Conservation (phyloP, 768 basidiomycete genomes). For the Pulveroboletus sp. region DNA sequence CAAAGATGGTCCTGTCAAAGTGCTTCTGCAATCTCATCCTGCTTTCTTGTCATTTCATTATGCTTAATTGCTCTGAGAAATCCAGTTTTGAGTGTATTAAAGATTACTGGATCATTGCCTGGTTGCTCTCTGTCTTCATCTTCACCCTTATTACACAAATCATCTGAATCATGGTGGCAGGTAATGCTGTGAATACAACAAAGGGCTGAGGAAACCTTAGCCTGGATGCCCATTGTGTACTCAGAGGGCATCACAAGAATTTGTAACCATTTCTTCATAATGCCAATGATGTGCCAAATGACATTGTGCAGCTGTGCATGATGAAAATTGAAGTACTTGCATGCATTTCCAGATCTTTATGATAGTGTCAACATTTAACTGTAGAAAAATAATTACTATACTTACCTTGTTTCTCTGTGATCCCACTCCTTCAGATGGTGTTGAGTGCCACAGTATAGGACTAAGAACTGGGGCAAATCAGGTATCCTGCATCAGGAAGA, state of each 20-base stretch:
- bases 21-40: no score
- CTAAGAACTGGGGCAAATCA: neutral
- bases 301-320: conserved; percentile 11
- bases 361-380: no score
- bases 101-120: no score
- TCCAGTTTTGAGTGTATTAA: no score
- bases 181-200: no score
- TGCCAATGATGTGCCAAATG: conserved; percentile 1
- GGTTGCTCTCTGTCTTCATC: no score
- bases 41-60: no score
- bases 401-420: neutral
- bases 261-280: conserved; percentile 19
- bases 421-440: neutral
- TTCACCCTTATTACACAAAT: no score
- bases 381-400: neutral
- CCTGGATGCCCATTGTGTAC: conserved; percentile 20
- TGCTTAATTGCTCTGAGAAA: no score
- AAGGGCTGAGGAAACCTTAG: conserved; percentile 2
- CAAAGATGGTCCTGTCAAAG: no score
- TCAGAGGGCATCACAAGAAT: conserved; percentile 13
- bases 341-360: conserved; percentile 10
- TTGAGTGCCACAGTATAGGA: neutral
- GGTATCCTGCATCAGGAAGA: neutral
- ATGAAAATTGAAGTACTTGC: conserved; percentile 23
- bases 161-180: no score